Percentiles rank a stretch among this genome's conserved stretches.
phyloP scores from a whole-genome alignment of 768 basidiomycete genomes.

The Agaricus blazei region DNA sequence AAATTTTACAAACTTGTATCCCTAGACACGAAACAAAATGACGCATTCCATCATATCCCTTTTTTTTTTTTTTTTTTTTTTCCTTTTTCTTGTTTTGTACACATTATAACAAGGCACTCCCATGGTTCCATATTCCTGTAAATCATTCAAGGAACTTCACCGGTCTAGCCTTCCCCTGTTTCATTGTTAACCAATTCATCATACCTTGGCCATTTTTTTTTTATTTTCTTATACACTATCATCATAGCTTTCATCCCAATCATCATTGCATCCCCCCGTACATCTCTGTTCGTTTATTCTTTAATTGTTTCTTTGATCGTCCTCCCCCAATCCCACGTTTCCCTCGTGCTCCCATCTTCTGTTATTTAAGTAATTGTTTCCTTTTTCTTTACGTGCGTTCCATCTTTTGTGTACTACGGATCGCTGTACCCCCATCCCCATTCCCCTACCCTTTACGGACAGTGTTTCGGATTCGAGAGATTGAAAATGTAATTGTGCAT shows the following conservation, averaged over 20 bases:
- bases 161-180: background rate
- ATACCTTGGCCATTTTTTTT: background rate
- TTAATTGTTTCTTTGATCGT: constrained; percentile 1
- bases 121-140: background rate
- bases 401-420: constrained; percentile 6
- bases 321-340: background rate
- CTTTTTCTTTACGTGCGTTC: background rate
- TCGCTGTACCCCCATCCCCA: constrained; percentile 1
- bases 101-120: constrained; percentile 7
- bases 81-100: constrained; percentile 5
- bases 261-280: constrained; percentile 5
- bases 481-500: constrained; percentile 6
- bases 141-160: constrained; percentile 5
- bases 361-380: constrained; percentile 6
- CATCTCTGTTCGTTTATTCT: constrained; percentile 10
- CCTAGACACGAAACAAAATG: constrained; percentile 12
- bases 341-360: constrained; percentile 7
- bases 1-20: constrained; percentile 9
- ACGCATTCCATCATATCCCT: constrained; percentile 1
- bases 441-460: constrained; percentile 2
- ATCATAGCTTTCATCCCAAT: background rate
- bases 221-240: constrained; percentile 5
- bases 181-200: background rate
- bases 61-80: background rate
- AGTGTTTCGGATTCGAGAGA: constrained; percentile 1